Percentiles rank a stretch among this genome's conserved stretches.
These are phyloP conservation scores for Forsythia suspensa DNA, from an alignment of 257 asterid genomes.

Conservation along the genomic window DNA sequence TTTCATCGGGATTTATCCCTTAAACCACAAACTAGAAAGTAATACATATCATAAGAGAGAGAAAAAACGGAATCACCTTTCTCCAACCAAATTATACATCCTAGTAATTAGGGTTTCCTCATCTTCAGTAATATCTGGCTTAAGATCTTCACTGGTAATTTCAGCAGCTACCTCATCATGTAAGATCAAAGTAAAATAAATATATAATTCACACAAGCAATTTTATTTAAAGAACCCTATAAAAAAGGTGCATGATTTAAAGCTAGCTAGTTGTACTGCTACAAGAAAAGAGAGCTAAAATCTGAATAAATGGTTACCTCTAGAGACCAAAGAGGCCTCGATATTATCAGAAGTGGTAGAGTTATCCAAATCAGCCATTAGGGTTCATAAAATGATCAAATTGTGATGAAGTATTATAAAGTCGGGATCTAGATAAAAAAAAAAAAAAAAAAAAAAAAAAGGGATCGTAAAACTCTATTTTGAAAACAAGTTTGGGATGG, in stretches of 20 bases:
- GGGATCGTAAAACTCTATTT: too few relatives aligned
- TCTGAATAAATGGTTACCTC: background rate
- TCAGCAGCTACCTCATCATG: conserved; percentile 22
- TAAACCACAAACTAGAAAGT: background rate
- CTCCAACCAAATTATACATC: conserved; percentile 50
- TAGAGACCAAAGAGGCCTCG: background rate
- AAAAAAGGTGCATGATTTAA: background rate
- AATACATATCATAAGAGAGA: background rate
- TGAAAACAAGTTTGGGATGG: background rate
- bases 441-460: too few relatives aligned
- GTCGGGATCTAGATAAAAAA: background rate
- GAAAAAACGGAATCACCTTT: conserved; percentile 24
- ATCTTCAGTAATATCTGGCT: conserved; percentile 36
- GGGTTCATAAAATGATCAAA: background rate
- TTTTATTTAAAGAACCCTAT: too few relatives aligned
- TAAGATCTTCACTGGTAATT: conserved; percentile 23
- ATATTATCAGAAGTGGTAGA: background rate
- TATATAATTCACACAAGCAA: background rate
- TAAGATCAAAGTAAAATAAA: background rate
- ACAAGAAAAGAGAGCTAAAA: background rate
- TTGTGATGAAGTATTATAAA: background rate
- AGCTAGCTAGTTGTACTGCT: background rate
- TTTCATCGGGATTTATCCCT: too few relatives aligned
- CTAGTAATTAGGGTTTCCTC: conserved; percentile 56
- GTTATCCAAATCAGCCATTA: background rate